Base-by-base conservation (phyloP, 2,329 filamentous ascomycete species). In the Hypocreales sp. region DNA sequence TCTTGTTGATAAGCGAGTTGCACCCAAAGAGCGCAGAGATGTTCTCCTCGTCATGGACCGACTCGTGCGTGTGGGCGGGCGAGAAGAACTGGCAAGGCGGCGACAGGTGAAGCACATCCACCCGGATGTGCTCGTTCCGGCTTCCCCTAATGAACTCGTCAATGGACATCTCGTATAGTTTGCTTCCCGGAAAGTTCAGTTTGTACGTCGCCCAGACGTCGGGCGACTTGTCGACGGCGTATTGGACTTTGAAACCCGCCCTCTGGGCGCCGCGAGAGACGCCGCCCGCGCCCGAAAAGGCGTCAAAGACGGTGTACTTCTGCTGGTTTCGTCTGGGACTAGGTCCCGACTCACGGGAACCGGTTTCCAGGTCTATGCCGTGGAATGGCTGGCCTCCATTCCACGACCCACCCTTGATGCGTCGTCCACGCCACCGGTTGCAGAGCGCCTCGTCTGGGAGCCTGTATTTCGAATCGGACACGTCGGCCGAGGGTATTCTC, bases 51-150 rank as follows among this genome's bases (percentile, higher is more conserved):
- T 92, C 80, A 15, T 77, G 64, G 2, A 52, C 69, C 24, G 84
- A 75, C 14, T 72, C 61, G 6, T 55, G 55, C 0, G 79, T 86
- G 32, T 92, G 75, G 0, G 74, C 77, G 0, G 72, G 69, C 0
- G 79, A 86, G 45, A 75, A 86, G 3, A 65, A 70, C 38, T 87
- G 79, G 30, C 83, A 92, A 0, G 82, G 81, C 0, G 79, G 80
- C 0, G 77, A 83, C 0, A 84, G 50, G 36, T 92, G 82, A 0
- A 81, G 51, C 2, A 87, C 55, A 37, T 90, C 80, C 0, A 76
- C 66, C 4, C 56, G 55, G 7, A 60, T 41, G 8, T 38, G 31
- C 28, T 35, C 3, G 5, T 9, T 48, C 42, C 0, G 50, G 37
- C 0, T 35, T 10, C 18, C 32, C 1, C 40, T 41, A 16, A 72